Percentiles rank a stretch among this genome's conserved stretches.
Conservation (phyloP, 2,329 filamentous ascomycete genomes). For the Fonsecaea nubica region DNA sequence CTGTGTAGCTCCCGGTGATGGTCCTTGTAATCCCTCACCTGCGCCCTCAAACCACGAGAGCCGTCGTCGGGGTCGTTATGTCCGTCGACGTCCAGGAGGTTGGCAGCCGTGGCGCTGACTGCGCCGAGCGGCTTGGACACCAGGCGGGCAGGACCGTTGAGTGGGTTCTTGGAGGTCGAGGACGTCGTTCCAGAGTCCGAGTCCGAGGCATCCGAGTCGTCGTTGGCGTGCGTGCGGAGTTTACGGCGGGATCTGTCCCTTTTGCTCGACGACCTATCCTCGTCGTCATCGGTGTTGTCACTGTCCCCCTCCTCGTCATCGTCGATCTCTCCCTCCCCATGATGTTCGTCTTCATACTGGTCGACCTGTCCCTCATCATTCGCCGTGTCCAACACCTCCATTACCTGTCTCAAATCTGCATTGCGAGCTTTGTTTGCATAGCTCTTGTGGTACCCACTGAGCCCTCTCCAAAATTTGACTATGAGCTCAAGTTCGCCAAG, state of each 20-base stretch:
- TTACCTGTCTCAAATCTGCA: slow-evolving; percentile 62
- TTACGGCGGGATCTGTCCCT: slow-evolving; percentile 12
- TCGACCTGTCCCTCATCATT: slow-evolving; percentile 66
- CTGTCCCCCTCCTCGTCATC: slow-evolving; percentile 23
- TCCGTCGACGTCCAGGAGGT: slow-evolving; percentile 30
- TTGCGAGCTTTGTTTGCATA: slow-evolving; percentile 61
- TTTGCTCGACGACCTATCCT: slow-evolving; percentile 4
- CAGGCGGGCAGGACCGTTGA: slow-evolving; percentile 24
- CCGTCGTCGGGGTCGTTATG: slow-evolving; percentile 40
- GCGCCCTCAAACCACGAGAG: slow-evolving; percentile 41
- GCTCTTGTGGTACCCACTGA: slow-evolving; percentile 64
- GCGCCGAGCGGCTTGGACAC: slow-evolving; percentile 25
- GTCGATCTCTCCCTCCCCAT: slow-evolving; percentile 26
- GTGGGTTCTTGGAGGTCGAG: slow-evolving; percentile 9
- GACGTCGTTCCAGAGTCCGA: slow-evolving; percentile 24
- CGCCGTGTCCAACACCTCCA: slow-evolving; percentile 69
- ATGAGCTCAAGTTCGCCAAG: slow-evolving; percentile 65
- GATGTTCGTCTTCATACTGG: slow-evolving; percentile 45
- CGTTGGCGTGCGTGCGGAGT: slow-evolving; percentile 34
- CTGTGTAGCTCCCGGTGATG: slow-evolving; percentile 73
- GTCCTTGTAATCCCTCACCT: slow-evolving; percentile 68
- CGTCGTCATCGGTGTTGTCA: slow-evolving; percentile 8
- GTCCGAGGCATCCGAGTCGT: slow-evolving; percentile 28
- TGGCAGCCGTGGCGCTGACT: slow-evolving; percentile 18
- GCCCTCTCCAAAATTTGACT: slow-evolving; percentile 66